Percentiles rank a stretch among this genome's conserved stretches.
These are phyloP conservation scores for Leptomonas pyrrhocoris DNA, from an alignment of 208 protist genomes.

Conservation along the genomic window DNA sequence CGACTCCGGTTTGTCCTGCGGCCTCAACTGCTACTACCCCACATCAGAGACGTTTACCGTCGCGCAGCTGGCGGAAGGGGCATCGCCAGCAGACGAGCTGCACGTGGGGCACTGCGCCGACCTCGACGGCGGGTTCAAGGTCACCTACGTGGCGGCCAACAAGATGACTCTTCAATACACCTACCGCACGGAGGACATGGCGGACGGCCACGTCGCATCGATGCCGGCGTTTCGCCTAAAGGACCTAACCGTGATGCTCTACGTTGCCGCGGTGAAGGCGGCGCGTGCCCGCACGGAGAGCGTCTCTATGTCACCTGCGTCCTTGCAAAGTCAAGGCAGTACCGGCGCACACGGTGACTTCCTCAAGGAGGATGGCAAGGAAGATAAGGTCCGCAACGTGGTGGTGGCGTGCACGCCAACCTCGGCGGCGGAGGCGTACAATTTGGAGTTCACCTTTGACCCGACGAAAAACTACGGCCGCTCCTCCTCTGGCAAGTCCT, in stretches of 20 bases:
- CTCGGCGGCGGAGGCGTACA: slow-evolving; percentile 6
- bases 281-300: slow-evolving; percentile 32
- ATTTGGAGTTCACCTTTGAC: slow-evolving; percentile 54
- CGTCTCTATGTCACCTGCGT: neutral
- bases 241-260: slow-evolving; percentile 33
- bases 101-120: slow-evolving; percentile 32
- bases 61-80: slow-evolving; percentile 28
- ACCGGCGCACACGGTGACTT: neutral
- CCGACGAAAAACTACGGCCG: slow-evolving; percentile 50
- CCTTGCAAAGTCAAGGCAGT: neutral
- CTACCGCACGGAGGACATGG: slow-evolving; percentile 14
- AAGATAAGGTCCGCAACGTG: slow-evolving; percentile 46
- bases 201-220: slow-evolving; percentile 25
- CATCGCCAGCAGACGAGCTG: slow-evolving; percentile 12
- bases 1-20: slow-evolving; percentile 64
- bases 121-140: slow-evolving; percentile 44
- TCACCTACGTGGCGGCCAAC: slow-evolving; percentile 32
- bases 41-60: slow-evolving; percentile 38
- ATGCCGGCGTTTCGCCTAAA: slow-evolving; percentile 28
- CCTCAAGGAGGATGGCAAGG: slow-evolving; percentile 9
- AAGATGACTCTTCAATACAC: slow-evolving; percentile 19
- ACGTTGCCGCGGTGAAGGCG: slow-evolving; percentile 27
- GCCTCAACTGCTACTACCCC: slow-evolving; percentile 74
- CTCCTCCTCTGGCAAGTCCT: slow-evolving; percentile 59
- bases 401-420: slow-evolving; percentile 15